Evolutionary conservation across 2,329 filamentous ascomycete species (phyloP), one percentile per base, ranked within the genome.

Genomic region (Exophiala aquamarina): DNA sequence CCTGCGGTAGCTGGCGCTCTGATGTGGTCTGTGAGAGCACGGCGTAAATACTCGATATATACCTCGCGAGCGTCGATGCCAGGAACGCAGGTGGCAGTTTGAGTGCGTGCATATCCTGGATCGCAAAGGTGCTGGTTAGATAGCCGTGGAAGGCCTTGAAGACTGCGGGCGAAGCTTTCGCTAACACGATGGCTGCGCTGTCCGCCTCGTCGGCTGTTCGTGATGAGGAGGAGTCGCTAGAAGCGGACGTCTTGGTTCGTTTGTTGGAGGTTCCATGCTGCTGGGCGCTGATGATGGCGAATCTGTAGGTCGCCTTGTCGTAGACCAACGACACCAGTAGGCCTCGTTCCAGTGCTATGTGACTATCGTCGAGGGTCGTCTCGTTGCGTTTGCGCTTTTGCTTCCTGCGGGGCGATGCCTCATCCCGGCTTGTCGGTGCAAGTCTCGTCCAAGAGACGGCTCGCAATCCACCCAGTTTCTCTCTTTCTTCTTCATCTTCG

Each of bases 401-500:
- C 14, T 21, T 13, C 7, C 7, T n/a, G 10, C 4, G 7, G 11
- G n/a, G 15, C 15, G 10, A n/a, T 18, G 14, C 15, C 18, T 37
- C 14, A 19, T 20, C 4, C 8, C 15, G 11, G 15, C 10, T 19
- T 7, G 9, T 20, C 7, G 4, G 9, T 14, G n/a, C 5, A 6
- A 57, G 47, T 7, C 14, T 17, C 4, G n/a, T 45, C 50, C 49
- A 55, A 26, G 36, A 39, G n/a, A 49, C 55, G 20, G 43, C 17
- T 23, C 45, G 49, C 28, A 57, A 28, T 3, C 39, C 39, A 14
- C 55, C 55, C 7, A 56, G 33, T 17, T 49, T 50, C 20, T 44
- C 50, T 20, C 39, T 51, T 29, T 57, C 53, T 35, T 57, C 55
- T 11, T 51, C 49, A 11, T 44, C 33, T 35, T 56, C 55, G 40